phyloP scores from a whole-genome alignment of 495 filamentous ascomycete species.

The Penicillium canescens region DNA sequence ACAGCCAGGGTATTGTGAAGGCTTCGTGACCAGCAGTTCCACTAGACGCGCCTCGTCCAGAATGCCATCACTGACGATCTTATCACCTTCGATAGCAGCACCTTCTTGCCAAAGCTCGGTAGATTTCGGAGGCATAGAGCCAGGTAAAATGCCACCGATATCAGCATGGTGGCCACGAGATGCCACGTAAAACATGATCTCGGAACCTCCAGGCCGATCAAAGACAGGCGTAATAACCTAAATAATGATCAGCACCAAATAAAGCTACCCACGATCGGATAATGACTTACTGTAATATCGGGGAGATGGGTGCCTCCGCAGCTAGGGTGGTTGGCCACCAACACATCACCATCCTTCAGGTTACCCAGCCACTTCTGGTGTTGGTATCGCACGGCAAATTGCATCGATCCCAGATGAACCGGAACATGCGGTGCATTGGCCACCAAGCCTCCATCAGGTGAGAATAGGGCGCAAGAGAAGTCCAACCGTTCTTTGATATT shows the following conservation, averaged over 20 bases:
- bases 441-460: constrained; percentile 84
- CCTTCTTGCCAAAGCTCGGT: constrained; percentile 93
- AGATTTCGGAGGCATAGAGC: constrained; percentile 95
- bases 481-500: constrained; percentile 98
- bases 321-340: constrained; percentile 94
- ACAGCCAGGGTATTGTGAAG: constrained; percentile 83
- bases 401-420: constrained; percentile 92
- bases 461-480: constrained; percentile 95
- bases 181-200: constrained; percentile 96
- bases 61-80: constrained; percentile 84
- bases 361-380: constrained; percentile 89
- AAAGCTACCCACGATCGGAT: not conserved
- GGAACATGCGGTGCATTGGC: constrained; percentile 95
- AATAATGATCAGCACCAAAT: not conserved
- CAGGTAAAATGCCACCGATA: constrained; percentile 93
- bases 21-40: constrained; percentile 79
- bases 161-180: constrained; percentile 95
- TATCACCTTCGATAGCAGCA: constrained; percentile 90
- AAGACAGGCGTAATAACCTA: constrained; percentile 83
- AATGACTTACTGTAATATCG: constrained; percentile 76
- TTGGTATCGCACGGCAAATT: constrained; percentile 90
- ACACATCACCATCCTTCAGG: constrained; percentile 85
- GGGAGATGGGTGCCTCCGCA: constrained; percentile 87
- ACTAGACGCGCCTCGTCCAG: constrained; percentile 88
- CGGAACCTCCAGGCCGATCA: constrained; percentile 59